Conservation (phyloP, 1,284 basidiomycete species). For the Sanghuangporus sanghuang region DNA sequence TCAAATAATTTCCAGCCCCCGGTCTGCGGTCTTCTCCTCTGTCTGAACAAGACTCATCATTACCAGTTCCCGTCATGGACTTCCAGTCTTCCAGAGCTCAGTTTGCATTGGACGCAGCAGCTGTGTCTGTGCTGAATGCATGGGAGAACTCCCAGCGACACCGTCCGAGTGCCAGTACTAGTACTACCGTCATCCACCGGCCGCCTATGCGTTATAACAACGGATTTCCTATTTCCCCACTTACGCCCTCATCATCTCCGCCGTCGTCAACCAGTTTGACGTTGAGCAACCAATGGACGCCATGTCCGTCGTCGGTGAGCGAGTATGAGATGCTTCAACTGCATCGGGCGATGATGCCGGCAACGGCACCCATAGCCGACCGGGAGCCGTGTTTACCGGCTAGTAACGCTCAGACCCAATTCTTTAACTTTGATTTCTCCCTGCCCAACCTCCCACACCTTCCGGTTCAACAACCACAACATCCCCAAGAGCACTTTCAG, state of each 20-base stretch:
- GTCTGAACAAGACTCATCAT: background rate
- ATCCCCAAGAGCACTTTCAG: background rate
- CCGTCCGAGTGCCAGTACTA: conserved; percentile 28
- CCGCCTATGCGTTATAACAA: background rate
- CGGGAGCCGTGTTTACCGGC: conserved; percentile 41
- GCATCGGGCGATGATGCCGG: background rate
- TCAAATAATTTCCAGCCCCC: background rate
- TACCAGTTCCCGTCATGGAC: background rate
- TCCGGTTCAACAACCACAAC: background rate
- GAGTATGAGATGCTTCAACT: conserved; percentile 9
- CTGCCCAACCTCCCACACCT: background rate
- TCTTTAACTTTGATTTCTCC: conserved; percentile 15
- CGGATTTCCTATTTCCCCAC: background rate
- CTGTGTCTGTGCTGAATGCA: background rate
- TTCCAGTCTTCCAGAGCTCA: conserved; percentile 1
- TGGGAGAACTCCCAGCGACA: conserved; percentile 7
- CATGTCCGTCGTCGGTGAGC: conserved; percentile 2
- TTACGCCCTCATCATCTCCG: conserved; percentile 1
- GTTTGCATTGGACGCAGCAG: background rate
- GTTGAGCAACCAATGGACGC: background rate
- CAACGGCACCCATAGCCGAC: background rate
- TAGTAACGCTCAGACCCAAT: background rate
- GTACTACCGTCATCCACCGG: conserved; percentile 16
- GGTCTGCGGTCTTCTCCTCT: background rate
- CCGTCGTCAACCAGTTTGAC: background rate